Evolutionary conservation across 768 basidiomycete genomes (phyloP).

Genomic region (Crepidotus variabilis): DNA sequence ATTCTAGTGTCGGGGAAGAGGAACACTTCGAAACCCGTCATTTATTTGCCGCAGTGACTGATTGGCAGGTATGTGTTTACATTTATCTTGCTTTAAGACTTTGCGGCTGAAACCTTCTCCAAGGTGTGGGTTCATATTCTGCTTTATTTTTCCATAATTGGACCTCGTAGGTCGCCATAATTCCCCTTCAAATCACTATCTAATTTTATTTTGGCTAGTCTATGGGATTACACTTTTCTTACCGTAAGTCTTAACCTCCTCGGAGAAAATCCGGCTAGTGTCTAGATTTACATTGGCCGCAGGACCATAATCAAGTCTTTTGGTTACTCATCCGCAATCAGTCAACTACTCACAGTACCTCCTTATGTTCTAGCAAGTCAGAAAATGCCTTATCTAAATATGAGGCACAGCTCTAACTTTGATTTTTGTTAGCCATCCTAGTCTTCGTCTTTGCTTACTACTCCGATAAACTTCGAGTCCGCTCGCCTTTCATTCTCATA

Average conservation of each 20-base stretch:
- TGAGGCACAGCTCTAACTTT: not conserved
- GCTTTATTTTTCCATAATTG: conserved; percentile 55
- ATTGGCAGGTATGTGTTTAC: conserved; percentile 53
- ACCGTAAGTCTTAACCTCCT: conserved; percentile 45
- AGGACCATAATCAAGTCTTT: conserved; percentile 38
- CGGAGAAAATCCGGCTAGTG: not conserved
- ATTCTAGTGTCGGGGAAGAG: conserved; percentile 55
- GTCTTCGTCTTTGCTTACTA: conserved; percentile 49
- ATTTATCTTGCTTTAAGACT: not conserved
- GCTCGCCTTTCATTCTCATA: conserved; percentile 55
- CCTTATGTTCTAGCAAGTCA: conserved; percentile 62
- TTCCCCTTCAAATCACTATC: not conserved
- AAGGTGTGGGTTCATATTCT: conserved; percentile 53
- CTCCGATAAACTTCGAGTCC: conserved; percentile 53
- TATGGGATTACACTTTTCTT: conserved; percentile 71
- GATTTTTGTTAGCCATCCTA: conserved; percentile 41
- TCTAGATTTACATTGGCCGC: conserved; percentile 3
- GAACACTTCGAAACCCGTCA: conserved; percentile 56
- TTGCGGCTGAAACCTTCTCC: not conserved
- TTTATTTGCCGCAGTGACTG: conserved; percentile 46
- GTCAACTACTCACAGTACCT: conserved; percentile 65
- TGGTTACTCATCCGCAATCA: conserved; percentile 51
- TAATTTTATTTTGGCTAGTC: conserved; percentile 29
- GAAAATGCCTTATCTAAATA: conserved; percentile 14
- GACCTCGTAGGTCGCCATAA: conserved; percentile 44